phyloP scores from a whole-genome alignment of 495 filamentous ascomycete genomes.

The Aspergillus panamensis region DNA sequence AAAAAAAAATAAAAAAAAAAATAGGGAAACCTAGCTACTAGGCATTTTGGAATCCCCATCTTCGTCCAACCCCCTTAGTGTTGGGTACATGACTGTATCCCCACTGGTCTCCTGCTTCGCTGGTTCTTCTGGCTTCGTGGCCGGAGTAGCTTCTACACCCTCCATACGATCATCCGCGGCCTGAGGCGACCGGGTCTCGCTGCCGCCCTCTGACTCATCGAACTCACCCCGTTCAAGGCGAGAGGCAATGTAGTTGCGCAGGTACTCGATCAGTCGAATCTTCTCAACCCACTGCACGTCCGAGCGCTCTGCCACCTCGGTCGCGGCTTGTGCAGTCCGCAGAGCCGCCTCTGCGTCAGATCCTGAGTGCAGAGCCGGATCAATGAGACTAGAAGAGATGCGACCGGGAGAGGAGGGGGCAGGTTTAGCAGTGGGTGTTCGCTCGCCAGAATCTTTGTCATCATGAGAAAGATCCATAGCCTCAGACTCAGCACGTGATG shows the following conservation, averaged over 20 bases:
- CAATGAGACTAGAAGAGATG: slow-evolving; percentile 51
- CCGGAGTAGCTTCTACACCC: slow-evolving; percentile 31
- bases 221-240: slow-evolving; percentile 63
- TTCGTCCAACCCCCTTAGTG: slow-evolving; percentile 42
- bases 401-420: slow-evolving; percentile 41
- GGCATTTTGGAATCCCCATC: slow-evolving; percentile 44
- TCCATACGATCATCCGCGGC: slow-evolving; percentile 39
- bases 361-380: slow-evolving; percentile 47
- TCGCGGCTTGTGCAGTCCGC: slow-evolving; percentile 44
- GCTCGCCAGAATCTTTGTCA: slow-evolving; percentile 42
- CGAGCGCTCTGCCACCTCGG: slow-evolving; percentile 45
- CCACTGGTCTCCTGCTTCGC: slow-evolving; percentile 25
- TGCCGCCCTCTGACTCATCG: slow-evolving; percentile 34
- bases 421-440: slow-evolving; percentile 43
- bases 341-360: slow-evolving; percentile 42
- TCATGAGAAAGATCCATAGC: slow-evolving; percentile 59
- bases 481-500: slow-evolving; percentile 35
- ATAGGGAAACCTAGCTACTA: slow-evolving; percentile 18
- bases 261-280: slow-evolving; percentile 71
- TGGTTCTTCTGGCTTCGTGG: slow-evolving; percentile 16
- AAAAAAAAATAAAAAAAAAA: neutral
- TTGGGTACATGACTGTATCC: slow-evolving; percentile 44
- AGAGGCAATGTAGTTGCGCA: slow-evolving; percentile 64
- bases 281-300: slow-evolving; percentile 82
- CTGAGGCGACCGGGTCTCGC: slow-evolving; percentile 21